Base-by-base conservation (phyloP, 2,329 filamentous ascomycete genomes). In the Trichophyton simii region DNA sequence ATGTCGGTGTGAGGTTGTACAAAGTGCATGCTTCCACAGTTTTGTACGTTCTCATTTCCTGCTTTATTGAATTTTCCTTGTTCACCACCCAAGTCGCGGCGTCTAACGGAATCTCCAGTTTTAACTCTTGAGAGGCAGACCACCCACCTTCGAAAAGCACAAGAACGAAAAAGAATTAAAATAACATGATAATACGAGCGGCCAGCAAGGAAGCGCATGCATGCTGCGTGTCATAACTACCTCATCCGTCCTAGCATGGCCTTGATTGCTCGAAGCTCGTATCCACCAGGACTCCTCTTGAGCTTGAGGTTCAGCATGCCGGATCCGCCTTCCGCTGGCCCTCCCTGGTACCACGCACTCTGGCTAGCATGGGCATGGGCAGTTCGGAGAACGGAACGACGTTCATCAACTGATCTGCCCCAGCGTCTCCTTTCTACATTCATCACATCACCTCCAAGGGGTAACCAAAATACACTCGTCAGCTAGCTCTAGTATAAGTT, bases 1-100 rank as follows among this genome's bases (percentile, higher is more conserved):
- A 25, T 58, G 55, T 58, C 55, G 55, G 55, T 58, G 55, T 58
- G 41, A 58, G 36, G 55, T 58, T 58, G 55, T 58, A 42, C 55
- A 20, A 50, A 50, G 22, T 15, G 28, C 22, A 58, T 25, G 55
- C 55, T 42, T 58, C 55, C 55, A 41, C 31, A 28, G 22, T 41
- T 58, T 58, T 58, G 34, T 42, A 42, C 34, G 34, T 58, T 25
- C 22, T 38, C 28, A 58, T 42, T 42, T 44, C 41, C 22, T 58
- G 34, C 41, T 58, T 58, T 58, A 58, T 58, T 36, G 34, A 44
- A 58, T 58, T 58, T 58, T 38, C 34, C 34, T 38, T 20, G 31
- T 54, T 54, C 50, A 54, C 22, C 50, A 54, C 28, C 34, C 34
- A 38, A 54, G 11, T 54, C 48, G 48, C 48, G 48, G 20, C 48